Evolutionary conservation across 2,329 filamentous ascomycete species (phyloP).

Genomic region (Epichloe sp.): DNA sequence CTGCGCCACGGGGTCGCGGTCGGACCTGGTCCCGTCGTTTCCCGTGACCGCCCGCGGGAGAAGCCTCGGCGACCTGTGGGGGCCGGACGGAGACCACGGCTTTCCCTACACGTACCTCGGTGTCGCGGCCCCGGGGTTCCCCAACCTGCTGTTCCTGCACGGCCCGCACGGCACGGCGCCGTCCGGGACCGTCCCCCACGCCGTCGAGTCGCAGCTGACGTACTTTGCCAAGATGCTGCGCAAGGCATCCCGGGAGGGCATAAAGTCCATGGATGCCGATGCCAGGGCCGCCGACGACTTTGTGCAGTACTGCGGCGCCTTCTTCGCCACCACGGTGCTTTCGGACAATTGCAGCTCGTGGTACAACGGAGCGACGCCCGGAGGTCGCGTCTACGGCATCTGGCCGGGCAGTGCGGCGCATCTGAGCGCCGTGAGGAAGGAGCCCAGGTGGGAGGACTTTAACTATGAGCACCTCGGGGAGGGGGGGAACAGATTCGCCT

Average conservation of each 20-base stretch:
- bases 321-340: conserved; percentile 41
- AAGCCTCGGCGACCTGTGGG: conserved; percentile 44
- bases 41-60: conserved; percentile 41
- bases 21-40: conserved; percentile 45
- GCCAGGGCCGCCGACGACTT: conserved; percentile 51
- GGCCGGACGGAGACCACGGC: conserved; percentile 37
- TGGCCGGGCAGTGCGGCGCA: conserved; percentile 58
- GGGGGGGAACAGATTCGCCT: conserved; percentile 40
- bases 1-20: conserved; percentile 55
- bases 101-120: conserved; percentile 59
- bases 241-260: conserved; percentile 52
- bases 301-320: conserved; percentile 42
- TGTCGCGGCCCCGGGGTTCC: conserved; percentile 48
- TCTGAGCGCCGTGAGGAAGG: conserved; percentile 40
- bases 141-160: conserved; percentile 52
- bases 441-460: conserved; percentile 45
- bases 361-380: conserved; percentile 55
- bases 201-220: conserved; percentile 50
- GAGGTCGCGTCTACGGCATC: conserved; percentile 50
- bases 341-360: conserved; percentile 54
- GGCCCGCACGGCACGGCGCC: conserved; percentile 47
- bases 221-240: conserved; percentile 55
- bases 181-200: conserved; percentile 54
- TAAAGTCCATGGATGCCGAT: conserved; percentile 45
- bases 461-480: conserved; percentile 32